Base-by-base conservation (phyloP, 2,329 filamentous ascomycete species). In the Elsinoe fawcettii region DNA sequence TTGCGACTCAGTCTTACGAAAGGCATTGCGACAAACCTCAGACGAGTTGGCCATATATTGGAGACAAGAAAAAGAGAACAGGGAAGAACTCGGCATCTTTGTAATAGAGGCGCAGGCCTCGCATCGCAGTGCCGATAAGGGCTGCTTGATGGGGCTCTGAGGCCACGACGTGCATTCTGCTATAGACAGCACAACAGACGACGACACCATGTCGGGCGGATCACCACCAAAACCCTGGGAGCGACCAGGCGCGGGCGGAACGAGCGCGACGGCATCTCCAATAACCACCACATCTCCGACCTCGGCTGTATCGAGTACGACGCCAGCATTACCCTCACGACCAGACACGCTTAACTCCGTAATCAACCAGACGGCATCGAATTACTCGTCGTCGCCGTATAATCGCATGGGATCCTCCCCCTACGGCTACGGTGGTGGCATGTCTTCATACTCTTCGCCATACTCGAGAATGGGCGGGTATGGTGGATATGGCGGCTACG, bases 151-250 rank as follows among this genome's bases (percentile, higher is more conserved):
- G 49, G 32, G n/a, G 11, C 16, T 25, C 34, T 53, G 49, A 53
- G 49, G 49, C 25, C 30, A 37, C 30, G 12, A 37, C 32, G 6
- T 22, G 16, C 32, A 3, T 12, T 16, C 34, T 39, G 20, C 18
- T 18, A 16, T 22, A 14, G 18, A 53, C 2, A 12, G 9, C 8
- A 37, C 30, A 39, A 9, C 18, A 37, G 3, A 3, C 12, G 23
- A 20, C 9, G 41, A n/a, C 41, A 30, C 7, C 36, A 61, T 61
- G 60, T 59, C 60, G 14, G 57, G 44, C 27, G 55, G 51, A 63
- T 96, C 92, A 72, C 93, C 93, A 69, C 93, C 93, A 57, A 99
- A 99, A 75, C 93, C 93, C 47, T 99, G 93, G 93, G 93, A 99
- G 76, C 83, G 86, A 72, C 81, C 85, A 73, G 81, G 82, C 61